Evolutionary conservation across 768 basidiomycete species (phyloP).

Genomic region (Mycena filopes): DNA sequence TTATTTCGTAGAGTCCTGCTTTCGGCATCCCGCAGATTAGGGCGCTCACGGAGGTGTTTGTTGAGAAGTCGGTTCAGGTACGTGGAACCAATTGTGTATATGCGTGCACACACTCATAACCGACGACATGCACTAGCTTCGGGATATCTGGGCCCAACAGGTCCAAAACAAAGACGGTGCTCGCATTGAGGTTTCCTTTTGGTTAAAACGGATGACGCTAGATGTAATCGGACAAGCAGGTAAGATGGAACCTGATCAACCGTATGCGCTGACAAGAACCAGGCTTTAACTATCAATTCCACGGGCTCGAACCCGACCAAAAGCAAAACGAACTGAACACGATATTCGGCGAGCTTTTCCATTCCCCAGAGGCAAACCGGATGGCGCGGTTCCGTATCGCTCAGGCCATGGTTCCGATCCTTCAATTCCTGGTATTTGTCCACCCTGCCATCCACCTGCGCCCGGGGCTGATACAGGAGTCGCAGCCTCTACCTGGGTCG

Average conservation of each 20-base stretch:
- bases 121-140: conserved; percentile 48
- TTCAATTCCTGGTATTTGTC: conserved; percentile 40
- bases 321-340: conserved; percentile 44
- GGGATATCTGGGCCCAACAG: conserved; percentile 46
- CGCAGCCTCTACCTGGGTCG: conserved; percentile 13
- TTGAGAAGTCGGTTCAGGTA: conserved; percentile 49
- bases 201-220: conserved; percentile 49
- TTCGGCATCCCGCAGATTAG: conserved; percentile 56
- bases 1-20: conserved; percentile 51
- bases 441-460: conserved; percentile 23
- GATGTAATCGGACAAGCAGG: conserved; percentile 57
- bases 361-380: conserved; percentile 6
- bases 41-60: conserved; percentile 48
- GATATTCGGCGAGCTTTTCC: conserved; percentile 47
- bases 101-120: conserved; percentile 46
- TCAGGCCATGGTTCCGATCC: conserved; percentile 40
- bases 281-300: conserved; percentile 21
- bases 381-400: conserved; percentile 34
- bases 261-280: neutral
- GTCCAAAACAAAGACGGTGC: conserved; percentile 28
- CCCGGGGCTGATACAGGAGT: too few species aligned
- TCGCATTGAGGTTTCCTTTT: conserved; percentile 44
- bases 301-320: conserved; percentile 27
- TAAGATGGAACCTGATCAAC: conserved; percentile 20
- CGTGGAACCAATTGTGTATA: too few species aligned